Conservation (phyloP, 208 protist species). For the Naegleria gruberi region DNA sequence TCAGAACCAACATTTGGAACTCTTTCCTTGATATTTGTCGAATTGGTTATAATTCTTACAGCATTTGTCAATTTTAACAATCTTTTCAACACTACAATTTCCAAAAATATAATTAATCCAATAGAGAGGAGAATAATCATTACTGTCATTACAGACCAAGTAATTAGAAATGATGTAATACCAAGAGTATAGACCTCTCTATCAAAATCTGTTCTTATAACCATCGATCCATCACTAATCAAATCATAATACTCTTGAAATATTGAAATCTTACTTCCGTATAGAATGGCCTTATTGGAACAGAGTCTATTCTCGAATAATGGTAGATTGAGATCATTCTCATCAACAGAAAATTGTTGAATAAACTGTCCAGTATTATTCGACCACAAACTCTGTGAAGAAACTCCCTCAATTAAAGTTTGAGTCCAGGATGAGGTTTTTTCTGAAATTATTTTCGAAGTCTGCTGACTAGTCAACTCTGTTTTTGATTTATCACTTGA, state of each 20-base stretch:
- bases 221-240: neutral
- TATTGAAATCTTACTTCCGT: neutral
- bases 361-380: neutral
- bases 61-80: neutral
- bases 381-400: neutral
- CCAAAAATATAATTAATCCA: neutral
- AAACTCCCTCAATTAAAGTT: neutral
- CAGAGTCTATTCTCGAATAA: neutral
- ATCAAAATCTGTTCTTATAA: neutral
- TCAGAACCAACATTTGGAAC: neutral
- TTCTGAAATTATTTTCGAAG: neutral
- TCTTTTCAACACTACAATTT: neutral
- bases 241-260: neutral
- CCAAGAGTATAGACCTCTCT: neutral
- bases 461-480: neutral
- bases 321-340: neutral
- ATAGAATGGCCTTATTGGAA: neutral
- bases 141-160: neutral
- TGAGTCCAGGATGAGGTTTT: neutral
- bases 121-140: neutral
- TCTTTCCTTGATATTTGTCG: neutral
- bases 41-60: neutral
- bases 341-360: neutral
- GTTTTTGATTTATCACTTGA: neutral
- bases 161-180: neutral